These are phyloP conservation scores for Camellia oleifera DNA, from an alignment of 179 eudicot genomes.

Conservation along the genomic window DNA sequence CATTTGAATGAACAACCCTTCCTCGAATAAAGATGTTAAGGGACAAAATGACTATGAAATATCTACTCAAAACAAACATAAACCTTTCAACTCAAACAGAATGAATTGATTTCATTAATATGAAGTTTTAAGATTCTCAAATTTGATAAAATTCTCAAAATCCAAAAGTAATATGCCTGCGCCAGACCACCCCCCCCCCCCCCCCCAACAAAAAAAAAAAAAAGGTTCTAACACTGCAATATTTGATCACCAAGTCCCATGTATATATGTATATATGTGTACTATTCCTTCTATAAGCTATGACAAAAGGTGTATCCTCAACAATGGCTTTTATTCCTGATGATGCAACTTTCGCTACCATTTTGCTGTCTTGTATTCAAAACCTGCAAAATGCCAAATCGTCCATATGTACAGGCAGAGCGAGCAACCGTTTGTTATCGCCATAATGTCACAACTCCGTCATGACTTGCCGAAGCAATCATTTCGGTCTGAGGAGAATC, in stretches of 20 bases:
- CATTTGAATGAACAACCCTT: no score
- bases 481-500: constrained; percentile 42
- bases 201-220: no score
- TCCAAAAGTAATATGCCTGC: not conserved
- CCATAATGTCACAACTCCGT: constrained; percentile 53
- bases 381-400: not conserved
- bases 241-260: not conserved
- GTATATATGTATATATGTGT: not conserved
- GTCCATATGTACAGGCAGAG: not conserved
- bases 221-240: not conserved
- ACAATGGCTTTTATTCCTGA: not conserved
- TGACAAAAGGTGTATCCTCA: not conserved
- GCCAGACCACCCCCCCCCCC: no score
- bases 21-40: no score
- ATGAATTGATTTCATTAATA: no score
- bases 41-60: no score
- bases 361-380: not conserved
- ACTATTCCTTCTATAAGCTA: not conserved
- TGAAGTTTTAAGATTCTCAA: not conserved
- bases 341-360: not conserved
- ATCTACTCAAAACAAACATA: no score
- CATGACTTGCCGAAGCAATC: constrained; percentile 76
- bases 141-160: not conserved
- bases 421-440: constrained; percentile 23
- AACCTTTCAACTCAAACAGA: no score